Evolutionary conservation across 2,329 filamentous ascomycete species (phyloP).

Genomic region (Fusarium sp.): DNA sequence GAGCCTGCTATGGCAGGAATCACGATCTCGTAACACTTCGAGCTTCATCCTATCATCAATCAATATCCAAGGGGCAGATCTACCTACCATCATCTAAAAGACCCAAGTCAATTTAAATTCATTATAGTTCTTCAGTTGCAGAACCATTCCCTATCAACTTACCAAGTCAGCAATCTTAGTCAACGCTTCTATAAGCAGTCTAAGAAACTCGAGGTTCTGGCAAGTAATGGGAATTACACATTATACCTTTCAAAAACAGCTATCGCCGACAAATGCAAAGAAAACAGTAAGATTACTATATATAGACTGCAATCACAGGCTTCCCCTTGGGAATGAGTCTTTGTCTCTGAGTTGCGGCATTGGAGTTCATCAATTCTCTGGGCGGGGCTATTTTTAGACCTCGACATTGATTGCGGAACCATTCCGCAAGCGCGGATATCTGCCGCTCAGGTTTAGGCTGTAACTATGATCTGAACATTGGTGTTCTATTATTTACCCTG

Average conservation of each 20-base stretch:
- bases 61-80: too few relatives aligned
- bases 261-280: too few relatives aligned
- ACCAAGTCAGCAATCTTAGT: rapidly evolving
- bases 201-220: neutral
- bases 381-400: neutral
- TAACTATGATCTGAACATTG: neutral
- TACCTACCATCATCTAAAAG: too few relatives aligned
- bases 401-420: neutral
- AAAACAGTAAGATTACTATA: too few relatives aligned
- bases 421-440: neutral
- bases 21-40: rapidly evolving
- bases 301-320: neutral
- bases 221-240: neutral
- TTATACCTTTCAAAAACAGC: too few relatives aligned
- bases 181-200: neutral
- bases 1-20: rapidly evolving
- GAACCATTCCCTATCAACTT: rapidly evolving
- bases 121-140: neutral
- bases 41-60: too few relatives aligned
- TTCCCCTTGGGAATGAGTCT: neutral
- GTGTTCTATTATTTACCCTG: rapidly evolving
- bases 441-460: rapidly evolving
- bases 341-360: neutral
- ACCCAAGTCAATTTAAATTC: neutral
- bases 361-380: neutral